phyloP scores from a whole-genome alignment of 768 basidiomycete genomes.

The Thelephora aurantiotincta region DNA sequence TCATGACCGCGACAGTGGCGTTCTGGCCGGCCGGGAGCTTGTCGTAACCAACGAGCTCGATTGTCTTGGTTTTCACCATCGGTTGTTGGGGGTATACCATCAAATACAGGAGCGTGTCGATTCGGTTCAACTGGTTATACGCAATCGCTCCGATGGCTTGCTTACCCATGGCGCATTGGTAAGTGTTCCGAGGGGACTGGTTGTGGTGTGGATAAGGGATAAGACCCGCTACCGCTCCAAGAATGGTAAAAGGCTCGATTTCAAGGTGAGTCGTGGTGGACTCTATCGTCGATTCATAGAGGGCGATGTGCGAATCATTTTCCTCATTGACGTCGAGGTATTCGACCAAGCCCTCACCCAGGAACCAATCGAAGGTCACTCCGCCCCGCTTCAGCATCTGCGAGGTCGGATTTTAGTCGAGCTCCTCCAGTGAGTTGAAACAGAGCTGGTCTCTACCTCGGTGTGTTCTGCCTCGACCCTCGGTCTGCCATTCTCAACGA shows the following conservation, averaged over 20 bases:
- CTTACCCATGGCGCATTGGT: slow-evolving; percentile 99
- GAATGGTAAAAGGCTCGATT: slow-evolving; percentile 95
- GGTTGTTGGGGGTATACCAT: slow-evolving; percentile 98
- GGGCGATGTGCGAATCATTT: slow-evolving; percentile 91
- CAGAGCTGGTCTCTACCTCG: slow-evolving; percentile 28
- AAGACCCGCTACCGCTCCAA: slow-evolving; percentile 94
- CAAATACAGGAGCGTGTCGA: slow-evolving; percentile 96
- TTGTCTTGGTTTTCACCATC: slow-evolving; percentile 99
- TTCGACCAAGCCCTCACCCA: slow-evolving; percentile 84
- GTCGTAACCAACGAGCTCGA: slow-evolving; percentile 94
- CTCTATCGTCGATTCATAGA: slow-evolving; percentile 83
- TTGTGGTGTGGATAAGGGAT: slow-evolving; percentile 99
- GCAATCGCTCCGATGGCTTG: slow-evolving; percentile 98
- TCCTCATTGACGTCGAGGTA: slow-evolving; percentile 99
- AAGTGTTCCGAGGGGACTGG: slow-evolving; percentile 97
- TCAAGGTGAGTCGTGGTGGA: slow-evolving; percentile 85
- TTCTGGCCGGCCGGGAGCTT: slow-evolving; percentile 96
- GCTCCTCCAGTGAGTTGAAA: not conserved
- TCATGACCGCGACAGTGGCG: slow-evolving; percentile 97
- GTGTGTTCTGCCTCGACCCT: slow-evolving; percentile 76
- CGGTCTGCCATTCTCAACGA: slow-evolving; percentile 72
- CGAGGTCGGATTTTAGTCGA: not conserved
- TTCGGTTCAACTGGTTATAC: slow-evolving; percentile 94
- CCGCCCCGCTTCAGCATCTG: slow-evolving; percentile 70
- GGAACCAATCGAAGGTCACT: slow-evolving; percentile 87